phyloP scores from a whole-genome alignment of 78 protist species.

The Dictyostelium capitatum region DNA sequence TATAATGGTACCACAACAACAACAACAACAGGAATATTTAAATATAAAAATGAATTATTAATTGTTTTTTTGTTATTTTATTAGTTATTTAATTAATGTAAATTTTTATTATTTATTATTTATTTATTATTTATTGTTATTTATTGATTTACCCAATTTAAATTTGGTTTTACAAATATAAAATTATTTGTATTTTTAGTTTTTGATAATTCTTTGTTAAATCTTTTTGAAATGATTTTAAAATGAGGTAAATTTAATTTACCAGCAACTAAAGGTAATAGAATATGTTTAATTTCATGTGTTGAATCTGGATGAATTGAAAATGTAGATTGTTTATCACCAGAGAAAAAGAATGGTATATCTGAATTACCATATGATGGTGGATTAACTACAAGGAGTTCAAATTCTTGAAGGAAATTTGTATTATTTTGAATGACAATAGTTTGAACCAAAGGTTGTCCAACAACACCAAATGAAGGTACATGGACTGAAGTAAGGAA shows the following conservation, averaged over 20 bases:
- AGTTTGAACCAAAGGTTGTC: conserved; percentile 25
- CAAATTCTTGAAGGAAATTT: conserved; percentile 69
- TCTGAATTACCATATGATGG: conserved; percentile 55
- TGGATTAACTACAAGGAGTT: conserved; percentile 46
- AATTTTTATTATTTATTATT: not conserved
- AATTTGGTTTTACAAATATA: conserved; percentile 71
- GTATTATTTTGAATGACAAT: conserved; percentile 55
- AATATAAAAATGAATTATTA: not conserved
- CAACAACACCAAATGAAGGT: conserved; percentile 52
- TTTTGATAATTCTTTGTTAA: conserved; percentile 72
- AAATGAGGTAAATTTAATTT: conserved; percentile 72
- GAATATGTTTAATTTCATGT: conserved; percentile 64
- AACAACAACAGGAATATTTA: not conserved
- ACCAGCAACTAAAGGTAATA: conserved; percentile 72
- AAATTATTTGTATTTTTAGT: conserved; percentile 61
- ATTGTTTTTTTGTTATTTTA: not conserved
- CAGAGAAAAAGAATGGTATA: conserved; percentile 60
- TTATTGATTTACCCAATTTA: conserved; percentile 23
- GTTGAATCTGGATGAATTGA: conserved; percentile 67
- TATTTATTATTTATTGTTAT: not conserved
- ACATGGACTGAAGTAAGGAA: conserved; percentile 28
- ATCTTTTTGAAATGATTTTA: conserved; percentile 51
- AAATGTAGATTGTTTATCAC: conserved; percentile 42
- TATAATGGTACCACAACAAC: not conserved
- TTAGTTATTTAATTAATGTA: not conserved